These are phyloP conservation scores for Chrysoporthe austroafricana DNA, from an alignment of 2,329 filamentous ascomycete species.

Conservation along the genomic window DNA sequence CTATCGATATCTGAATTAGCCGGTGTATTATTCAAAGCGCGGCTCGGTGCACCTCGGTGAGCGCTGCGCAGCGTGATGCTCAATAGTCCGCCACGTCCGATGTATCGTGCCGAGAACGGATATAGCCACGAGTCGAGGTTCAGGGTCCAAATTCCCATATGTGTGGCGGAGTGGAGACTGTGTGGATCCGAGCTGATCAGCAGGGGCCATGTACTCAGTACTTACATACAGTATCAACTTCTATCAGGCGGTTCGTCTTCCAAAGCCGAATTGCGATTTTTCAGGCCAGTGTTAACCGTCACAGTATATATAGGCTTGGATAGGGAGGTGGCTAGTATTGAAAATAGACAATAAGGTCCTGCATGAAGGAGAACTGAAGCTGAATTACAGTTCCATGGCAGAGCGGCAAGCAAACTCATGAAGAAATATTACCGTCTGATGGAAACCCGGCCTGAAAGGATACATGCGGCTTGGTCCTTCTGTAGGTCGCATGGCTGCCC, in stretches of 20 bases:
- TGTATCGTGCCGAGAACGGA: neutral
- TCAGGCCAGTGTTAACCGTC: neutral
- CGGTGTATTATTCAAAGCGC: neutral
- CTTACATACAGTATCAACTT: neutral
- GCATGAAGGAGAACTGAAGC: neutral
- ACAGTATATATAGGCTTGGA: neutral
- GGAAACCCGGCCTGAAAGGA: neutral
- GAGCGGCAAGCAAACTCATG: neutral
- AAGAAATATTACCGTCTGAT: neutral
- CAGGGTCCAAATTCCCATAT: conserved; percentile 3
- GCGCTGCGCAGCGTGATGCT: neutral
- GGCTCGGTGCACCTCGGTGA: conserved; percentile 1
- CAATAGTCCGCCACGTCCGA: neutral
- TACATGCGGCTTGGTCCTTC: neutral
- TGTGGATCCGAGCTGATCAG: conserved; percentile 5
- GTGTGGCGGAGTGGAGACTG: neutral
- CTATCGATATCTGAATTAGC: neutral
- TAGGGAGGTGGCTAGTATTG: neutral
- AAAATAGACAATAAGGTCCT: neutral
- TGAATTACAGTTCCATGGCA: neutral
- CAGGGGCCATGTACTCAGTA: neutral
- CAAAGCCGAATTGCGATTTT: neutral
- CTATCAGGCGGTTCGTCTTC: neutral
- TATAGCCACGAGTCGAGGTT: neutral
- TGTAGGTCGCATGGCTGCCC: neutral